Conservation (phyloP, 2,329 filamentous ascomycete species). For the Talaromyces sp. region DNA sequence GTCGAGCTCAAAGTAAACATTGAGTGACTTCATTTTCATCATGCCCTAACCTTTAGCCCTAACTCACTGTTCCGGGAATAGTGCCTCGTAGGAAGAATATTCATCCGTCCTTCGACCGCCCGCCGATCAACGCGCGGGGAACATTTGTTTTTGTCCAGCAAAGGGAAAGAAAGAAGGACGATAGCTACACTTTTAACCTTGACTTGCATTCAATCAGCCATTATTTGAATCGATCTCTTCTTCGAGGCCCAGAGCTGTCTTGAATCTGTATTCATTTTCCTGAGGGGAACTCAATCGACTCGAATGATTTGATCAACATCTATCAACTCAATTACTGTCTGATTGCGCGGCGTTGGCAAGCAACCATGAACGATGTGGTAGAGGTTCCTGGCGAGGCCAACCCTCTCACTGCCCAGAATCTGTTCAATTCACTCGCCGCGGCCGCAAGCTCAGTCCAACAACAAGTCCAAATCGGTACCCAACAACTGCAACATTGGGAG, state of each 20-base stretch:
- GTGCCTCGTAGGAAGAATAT: slow-evolving; percentile 30
- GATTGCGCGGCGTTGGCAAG: slow-evolving; percentile 3
- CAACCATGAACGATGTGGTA: slow-evolving; percentile 64
- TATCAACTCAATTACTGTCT: neutral
- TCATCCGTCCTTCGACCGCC: slow-evolving; percentile 14
- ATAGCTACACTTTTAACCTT: neutral
- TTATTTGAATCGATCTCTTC: neutral
- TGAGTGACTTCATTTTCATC: slow-evolving; percentile 23
- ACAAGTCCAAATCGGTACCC: slow-evolving; percentile 61
- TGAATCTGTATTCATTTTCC: too few relatives aligned
- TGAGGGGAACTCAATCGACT: too few relatives aligned
- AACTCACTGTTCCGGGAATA: slow-evolving; percentile 25
- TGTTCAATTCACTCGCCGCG: slow-evolving; percentile 62
- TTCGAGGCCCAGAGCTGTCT: neutral
- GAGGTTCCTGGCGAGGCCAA: slow-evolving; percentile 80
- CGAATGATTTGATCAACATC: neutral
- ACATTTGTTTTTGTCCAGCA: neutral
- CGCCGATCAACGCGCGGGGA: slow-evolving; percentile 16
- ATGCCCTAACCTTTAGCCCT: slow-evolving; percentile 22
- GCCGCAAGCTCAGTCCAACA: slow-evolving; percentile 63
- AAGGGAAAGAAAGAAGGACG: neutral
- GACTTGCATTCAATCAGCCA: too few relatives aligned
- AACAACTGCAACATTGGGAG: slow-evolving; percentile 72
- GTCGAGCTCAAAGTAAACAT: too few relatives aligned
- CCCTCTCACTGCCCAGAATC: slow-evolving; percentile 61